phyloP scores from a whole-genome alignment of 2,329 filamentous ascomycete species.

The Coniochaeta ligniaria region DNA sequence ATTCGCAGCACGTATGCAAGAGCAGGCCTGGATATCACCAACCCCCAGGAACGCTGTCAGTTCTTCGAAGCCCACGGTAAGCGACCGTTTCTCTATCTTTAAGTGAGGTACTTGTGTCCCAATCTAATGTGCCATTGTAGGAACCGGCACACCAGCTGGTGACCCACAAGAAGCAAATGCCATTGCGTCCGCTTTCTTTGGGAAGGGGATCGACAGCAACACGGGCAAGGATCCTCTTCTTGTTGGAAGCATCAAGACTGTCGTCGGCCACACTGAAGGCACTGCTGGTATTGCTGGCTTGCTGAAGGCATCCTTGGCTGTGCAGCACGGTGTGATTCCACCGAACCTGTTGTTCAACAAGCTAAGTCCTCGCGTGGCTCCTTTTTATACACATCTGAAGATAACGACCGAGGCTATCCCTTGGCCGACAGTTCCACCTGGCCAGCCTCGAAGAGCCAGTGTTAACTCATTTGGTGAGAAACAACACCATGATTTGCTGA shows the following conservation, averaged over 20 bases:
- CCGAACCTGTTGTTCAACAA: conserved; percentile 36
- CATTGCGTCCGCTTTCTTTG: conserved; percentile 1
- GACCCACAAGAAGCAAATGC: conserved; percentile 8
- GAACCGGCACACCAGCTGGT: conserved; percentile 21
- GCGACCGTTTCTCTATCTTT: no score
- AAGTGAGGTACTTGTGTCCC: no score
- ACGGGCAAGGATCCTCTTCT: conserved; percentile 13
- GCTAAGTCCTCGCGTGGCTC: conserved; percentile 33
- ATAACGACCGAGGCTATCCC: conserved; percentile 28
- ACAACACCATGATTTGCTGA: no score
- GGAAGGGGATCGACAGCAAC: background rate
- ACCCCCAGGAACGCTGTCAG: conserved; percentile 21
- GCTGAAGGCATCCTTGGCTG: conserved; percentile 29
- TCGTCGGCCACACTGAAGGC: conserved; percentile 39
- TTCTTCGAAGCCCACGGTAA: conserved; percentile 38
- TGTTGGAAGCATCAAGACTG: conserved; percentile 30
- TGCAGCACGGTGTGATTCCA: conserved; percentile 29
- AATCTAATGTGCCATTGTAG: no score
- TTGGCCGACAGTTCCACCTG: conserved; percentile 21
- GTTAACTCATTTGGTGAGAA: conserved; percentile 29
- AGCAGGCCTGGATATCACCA: conserved; percentile 26
- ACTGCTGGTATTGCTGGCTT: conserved; percentile 36
- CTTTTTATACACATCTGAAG: conserved; percentile 24
- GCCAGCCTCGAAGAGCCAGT: background rate
- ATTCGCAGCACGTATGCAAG: conserved; percentile 30